Conservation (phyloP, 164 flowering plant species). For the Annona squamosa region DNA sequence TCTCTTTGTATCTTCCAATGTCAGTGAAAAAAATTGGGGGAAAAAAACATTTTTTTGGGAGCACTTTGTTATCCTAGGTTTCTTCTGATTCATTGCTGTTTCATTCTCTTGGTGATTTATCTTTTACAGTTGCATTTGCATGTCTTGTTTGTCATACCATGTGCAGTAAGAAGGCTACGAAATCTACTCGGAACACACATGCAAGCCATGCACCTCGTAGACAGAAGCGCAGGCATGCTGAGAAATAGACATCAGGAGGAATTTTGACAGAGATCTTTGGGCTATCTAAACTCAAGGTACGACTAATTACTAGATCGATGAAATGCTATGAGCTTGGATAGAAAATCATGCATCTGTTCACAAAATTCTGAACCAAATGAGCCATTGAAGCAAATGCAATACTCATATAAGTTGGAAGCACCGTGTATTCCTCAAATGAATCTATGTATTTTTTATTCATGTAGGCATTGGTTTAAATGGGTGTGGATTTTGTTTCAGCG, state of each 20-base stretch:
- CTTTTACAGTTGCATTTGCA: background rate
- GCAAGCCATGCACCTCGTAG: slow-evolving; percentile 51
- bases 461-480: too few species aligned
- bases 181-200: slow-evolving; percentile 24
- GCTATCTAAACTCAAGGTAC: slow-evolving; percentile 9
- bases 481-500: background rate
- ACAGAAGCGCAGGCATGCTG: slow-evolving; percentile 32
- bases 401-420: background rate
- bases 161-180: slow-evolving; percentile 43
- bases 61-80: too few species aligned
- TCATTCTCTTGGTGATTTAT: background rate
- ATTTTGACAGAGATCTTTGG: background rate
- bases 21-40: background rate
- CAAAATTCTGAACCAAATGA: background rate
- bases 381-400: background rate
- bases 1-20: background rate
- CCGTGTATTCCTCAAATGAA: background rate
- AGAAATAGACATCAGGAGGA: slow-evolving; percentile 14
- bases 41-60: background rate
- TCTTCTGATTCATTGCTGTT: background rate
- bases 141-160: background rate
- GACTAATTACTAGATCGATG: background rate
- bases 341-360: background rate
- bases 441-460: background rate
- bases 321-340: background rate